phyloP scores from a whole-genome alignment of 352 stramenopile species.

The Pythium vanterpoolii region DNA sequence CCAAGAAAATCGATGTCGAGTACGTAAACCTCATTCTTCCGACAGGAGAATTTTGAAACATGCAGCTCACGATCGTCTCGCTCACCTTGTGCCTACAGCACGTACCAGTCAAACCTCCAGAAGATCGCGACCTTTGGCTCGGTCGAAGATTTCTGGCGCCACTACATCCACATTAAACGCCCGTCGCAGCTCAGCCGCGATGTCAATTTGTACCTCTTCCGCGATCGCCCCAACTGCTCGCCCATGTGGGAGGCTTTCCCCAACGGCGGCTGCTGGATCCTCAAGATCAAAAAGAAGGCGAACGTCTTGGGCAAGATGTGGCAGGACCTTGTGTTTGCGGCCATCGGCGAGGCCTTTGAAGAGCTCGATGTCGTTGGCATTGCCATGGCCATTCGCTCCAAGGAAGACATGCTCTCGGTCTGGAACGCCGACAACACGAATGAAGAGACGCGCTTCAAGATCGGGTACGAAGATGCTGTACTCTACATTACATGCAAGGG shows the following conservation, averaged over 20 bases:
- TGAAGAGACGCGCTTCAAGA: slow-evolving; percentile 78
- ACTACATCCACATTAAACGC: slow-evolving; percentile 94
- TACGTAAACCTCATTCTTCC: slow-evolving; percentile 27
- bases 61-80: not conserved
- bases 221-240: slow-evolving; percentile 82
- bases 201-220: slow-evolving; percentile 93
- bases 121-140: slow-evolving; percentile 90
- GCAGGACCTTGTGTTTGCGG: slow-evolving; percentile 92
- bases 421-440: slow-evolving; percentile 94
- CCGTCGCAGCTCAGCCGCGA: slow-evolving; percentile 89
- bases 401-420: slow-evolving; percentile 93
- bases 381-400: slow-evolving; percentile 91
- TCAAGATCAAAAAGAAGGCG: slow-evolving; percentile 94
- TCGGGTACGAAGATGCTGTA: slow-evolving; percentile 37
- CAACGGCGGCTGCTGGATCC: slow-evolving; percentile 93
- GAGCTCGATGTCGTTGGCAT: slow-evolving; percentile 91
- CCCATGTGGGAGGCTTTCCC: slow-evolving; percentile 92
- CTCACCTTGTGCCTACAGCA: slow-evolving; percentile 26
- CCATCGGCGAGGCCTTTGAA: slow-evolving; percentile 90
- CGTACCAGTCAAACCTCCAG: slow-evolving; percentile 79
- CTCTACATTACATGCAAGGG: slow-evolving; percentile 8
- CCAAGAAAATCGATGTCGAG: slow-evolving; percentile 87
- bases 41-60: not conserved
- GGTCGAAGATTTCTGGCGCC: slow-evolving; percentile 91
- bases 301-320: slow-evolving; percentile 94